Base-by-base conservation (phyloP, 306 rosid species). In the Gastrolobium bilobum region DNA sequence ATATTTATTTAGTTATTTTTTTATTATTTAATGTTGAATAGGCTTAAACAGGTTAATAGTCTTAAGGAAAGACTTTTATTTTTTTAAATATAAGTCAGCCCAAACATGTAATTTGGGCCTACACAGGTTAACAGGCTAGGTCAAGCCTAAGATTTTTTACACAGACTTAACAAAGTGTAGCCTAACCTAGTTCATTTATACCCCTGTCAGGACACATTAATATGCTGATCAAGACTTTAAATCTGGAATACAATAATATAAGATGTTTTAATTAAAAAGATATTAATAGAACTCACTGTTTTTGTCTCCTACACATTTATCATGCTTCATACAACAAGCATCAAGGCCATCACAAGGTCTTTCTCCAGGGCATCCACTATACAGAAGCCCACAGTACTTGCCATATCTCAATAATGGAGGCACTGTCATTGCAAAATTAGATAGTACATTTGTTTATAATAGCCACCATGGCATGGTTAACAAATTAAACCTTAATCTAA, bases 281-380 rank as follows among this genome's bases (percentile, higher is more conserved):
- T 8, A 47, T 10, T 1, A 10, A 53, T 44, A 60, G 60, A 73
- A 87, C 97, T 79, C 59, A 96, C 99, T 87, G 81, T 91, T 87
- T 76, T 90, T 91, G 40, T 82, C 71, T 76, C 76, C 84, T 8
- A 96, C 96, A 65, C 99, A 96, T 46, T 81, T 87, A 57, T 96
- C 98, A 61, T 96, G 99, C 50, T 82, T 91, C 99, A 93, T 91
- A 52, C 98, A 96, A 50, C 99, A 93, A 51, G 91, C 89, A 51
- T 96, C 99, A 50, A 93, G 95, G 60, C 94, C 99, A 89, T 96
- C 96, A 73, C 99, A 96, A 46, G 99, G 99, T 26, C n/a, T 71
- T 86, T 96, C 93, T 29, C 97, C 98, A 0, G 97, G 96, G 74
- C 99, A 96, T 48, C 99, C 99, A 75, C 99, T 93, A 37, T 90